Evolutionary conservation across 805 yeast genomes (phyloP), one percentile per base, ranked within the genome.

Genomic region (Blastobotrys americana): DNA sequence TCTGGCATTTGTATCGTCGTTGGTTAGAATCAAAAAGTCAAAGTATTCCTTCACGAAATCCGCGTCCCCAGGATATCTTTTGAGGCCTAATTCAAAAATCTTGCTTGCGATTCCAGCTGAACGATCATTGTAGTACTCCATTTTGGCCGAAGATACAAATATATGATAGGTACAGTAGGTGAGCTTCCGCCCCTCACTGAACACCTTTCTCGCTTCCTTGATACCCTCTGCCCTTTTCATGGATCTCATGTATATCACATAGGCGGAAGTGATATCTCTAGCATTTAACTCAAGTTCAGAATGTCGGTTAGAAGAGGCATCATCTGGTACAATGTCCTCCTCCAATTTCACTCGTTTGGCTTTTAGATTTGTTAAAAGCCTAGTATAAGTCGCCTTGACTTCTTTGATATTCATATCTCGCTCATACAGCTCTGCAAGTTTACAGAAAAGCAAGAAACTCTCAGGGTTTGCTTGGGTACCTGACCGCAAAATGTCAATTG

Each of bases 1-100:
- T 54, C 90, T 81, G 15, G 88, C 84, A 55, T 84, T 72, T 56
- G 83, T 66, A 65, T 79, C 89, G 55, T 81, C 84, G 57, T 82
- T 82, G 21, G 75, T 70, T 48, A 73, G 66, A 17, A 87, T 73
- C 51, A 93, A 67, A 57, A 83, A 89, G 48, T 81, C 76, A 53
- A 90, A 67, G 60, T 90, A 90, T 40, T 75, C 74, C 49, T 72
- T 69, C 27, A 87, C 70, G 58, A 80, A 89, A 19, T 71, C 75
- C 3, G 82, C 82, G 50, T 78, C 68, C 13, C 64, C 74, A 10
- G 71, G 65, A 48, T 69, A 76, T 37, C 66, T 58, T 58, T 78
- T 84, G 67, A 85, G 67, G 5, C 94, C 97, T 37, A 85, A 63
- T 50, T 84, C 94, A 60, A 86, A 82, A 16, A 89, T 79, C 57